Conservation (phyloP, 148 eudicot species). For the Suaeda aralocaspica region DNA sequence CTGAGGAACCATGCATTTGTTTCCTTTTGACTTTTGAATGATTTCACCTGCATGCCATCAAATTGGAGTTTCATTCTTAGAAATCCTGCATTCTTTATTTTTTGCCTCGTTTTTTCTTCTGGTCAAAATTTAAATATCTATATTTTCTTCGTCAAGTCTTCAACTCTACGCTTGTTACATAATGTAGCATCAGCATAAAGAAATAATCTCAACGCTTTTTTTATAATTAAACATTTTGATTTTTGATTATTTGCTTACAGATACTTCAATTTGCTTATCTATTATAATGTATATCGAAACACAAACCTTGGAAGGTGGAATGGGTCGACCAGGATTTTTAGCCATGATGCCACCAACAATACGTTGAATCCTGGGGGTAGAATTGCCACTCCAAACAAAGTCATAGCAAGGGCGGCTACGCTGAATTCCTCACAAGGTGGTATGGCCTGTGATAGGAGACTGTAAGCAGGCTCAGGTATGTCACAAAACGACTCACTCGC, state of each 20-base stretch:
- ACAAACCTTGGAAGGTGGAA: slow-evolving; percentile 49
- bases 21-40: slow-evolving; percentile 46
- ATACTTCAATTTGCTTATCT: too few species aligned
- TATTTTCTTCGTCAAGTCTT: too few species aligned
- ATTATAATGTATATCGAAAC: too few species aligned
- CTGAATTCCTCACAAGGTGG: slow-evolving; percentile 25
- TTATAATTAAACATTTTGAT: too few species aligned
- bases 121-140: too few species aligned
- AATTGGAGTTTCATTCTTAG: too few species aligned
- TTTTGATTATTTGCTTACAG: too few species aligned
- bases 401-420: slow-evolving; percentile 22
- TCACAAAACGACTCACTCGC: not conserved
- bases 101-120: too few species aligned
- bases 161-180: too few species aligned
- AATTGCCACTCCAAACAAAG: slow-evolving; percentile 44
- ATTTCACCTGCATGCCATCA: slow-evolving; percentile 37
- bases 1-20: slow-evolving; percentile 59
- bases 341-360: slow-evolving; percentile 44
- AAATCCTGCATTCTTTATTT: too few species aligned
- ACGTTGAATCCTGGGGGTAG: slow-evolving; percentile 26
- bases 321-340: slow-evolving; percentile 62
- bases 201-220: too few species aligned
- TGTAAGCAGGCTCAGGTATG: slow-evolving; percentile 35
- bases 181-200: too few species aligned
- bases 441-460: slow-evolving; percentile 16